These are phyloP conservation scores for Encephalitozoon hellem DNA, from an alignment of 371 early-diverging fungal species.

Conservation along the genomic window DNA sequence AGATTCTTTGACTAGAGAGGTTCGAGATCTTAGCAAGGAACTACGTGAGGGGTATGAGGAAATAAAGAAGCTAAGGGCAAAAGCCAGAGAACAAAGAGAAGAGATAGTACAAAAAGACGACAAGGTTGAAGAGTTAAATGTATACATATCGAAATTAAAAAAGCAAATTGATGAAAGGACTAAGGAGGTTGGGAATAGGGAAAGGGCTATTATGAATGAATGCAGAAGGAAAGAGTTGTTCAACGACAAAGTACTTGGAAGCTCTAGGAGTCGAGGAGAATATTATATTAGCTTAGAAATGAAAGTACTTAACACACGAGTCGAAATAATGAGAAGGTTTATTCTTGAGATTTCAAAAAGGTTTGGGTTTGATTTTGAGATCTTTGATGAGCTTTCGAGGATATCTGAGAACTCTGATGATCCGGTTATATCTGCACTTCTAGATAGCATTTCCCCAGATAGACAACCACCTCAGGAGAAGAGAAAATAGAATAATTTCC, in stretches of 20 bases:
- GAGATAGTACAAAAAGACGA: not conserved
- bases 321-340: constrained; percentile 6
- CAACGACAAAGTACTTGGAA: not conserved
- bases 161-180: not conserved
- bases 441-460: not conserved
- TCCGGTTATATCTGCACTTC: not conserved
- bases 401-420: not conserved
- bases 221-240: not conserved
- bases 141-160: not conserved
- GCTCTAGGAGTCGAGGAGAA: not conserved
- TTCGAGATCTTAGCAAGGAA: not conserved
- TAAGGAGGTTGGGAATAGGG: not conserved
- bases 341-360: not conserved
- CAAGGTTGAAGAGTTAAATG: not conserved
- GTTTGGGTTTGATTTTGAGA: constrained; percentile 1
- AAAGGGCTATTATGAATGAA: not conserved
- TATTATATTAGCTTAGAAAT: constrained; percentile 3
- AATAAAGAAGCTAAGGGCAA: not conserved
- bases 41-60: not conserved
- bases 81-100: not conserved
- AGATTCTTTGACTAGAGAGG: not conserved
- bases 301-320: not conserved
- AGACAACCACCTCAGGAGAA: not conserved
- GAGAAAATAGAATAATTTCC: not conserved
- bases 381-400: not conserved